Base-by-base conservation (phyloP, 1,139 yeast genomes). In the Geotrichum klebahnii region DNA sequence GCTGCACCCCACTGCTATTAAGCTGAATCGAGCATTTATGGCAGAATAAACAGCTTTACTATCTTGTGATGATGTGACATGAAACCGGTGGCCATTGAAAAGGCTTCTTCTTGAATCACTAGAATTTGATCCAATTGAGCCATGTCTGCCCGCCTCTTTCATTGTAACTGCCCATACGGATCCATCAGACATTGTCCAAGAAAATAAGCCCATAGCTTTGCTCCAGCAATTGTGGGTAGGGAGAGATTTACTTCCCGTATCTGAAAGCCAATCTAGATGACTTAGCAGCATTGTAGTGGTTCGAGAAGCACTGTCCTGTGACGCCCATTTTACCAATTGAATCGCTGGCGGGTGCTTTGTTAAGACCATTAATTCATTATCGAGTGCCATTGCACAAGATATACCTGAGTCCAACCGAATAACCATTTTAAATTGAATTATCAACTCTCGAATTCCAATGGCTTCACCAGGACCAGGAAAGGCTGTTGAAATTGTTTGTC, bases 381-480 rank as follows among this genome's bases (percentile, higher is more conserved):
- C 70, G 24, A 67, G 48, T 1, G 64, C 62, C 33, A 60, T 39
- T 26, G 64, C 63, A 22, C 56, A 55, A 20, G 59, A 57, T 9
- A 66, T 58, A 1, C 64, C 68, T 3, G 68, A 61, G 29, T 64
- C 67, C 3, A 66, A 60, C 28, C 58, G 57, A 5, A 65, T 56
- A 10, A 61, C 60, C 60, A 60, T 56, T 33, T 58, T 47, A 39
- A 59, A 61, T 38, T 62, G 57, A 17, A 71, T 51, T 36, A 56
- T 57, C 26, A 69, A 54, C 44, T 68, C 72, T 2, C 68, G 61
- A 3, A 68, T 67, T 3, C 74, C 73, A 19, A 64, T 55, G 2
- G 67, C 68, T 51, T 70, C 74, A 5, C 74, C 74, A 0, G 72
- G 71, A 1, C 74, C 75, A 1, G 72, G 70, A 16, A 61, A 57